Percentiles rank a stretch among this genome's conserved stretches.
Conservation (phyloP, 2,329 filamentous ascomycete genomes). For the Lachnellula arida region DNA sequence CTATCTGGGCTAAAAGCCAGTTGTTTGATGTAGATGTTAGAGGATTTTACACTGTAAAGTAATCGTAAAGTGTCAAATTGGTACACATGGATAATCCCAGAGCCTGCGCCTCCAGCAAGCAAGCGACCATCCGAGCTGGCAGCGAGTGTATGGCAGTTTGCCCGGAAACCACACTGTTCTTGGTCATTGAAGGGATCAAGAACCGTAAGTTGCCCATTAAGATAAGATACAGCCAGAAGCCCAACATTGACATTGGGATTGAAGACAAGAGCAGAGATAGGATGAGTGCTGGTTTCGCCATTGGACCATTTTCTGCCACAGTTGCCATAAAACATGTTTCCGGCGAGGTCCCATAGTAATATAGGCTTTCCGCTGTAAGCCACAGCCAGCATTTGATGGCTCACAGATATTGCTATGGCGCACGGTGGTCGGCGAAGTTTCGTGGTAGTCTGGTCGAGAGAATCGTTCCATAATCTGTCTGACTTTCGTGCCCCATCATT, state of each 20-base stretch:
- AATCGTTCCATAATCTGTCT: slow-evolving; percentile 24
- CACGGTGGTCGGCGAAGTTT: slow-evolving; percentile 18
- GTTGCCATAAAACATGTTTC: slow-evolving; percentile 30
- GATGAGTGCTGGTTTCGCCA: slow-evolving; percentile 30
- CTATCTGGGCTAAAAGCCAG: slow-evolving; percentile 33
- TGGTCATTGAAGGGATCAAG: slow-evolving; percentile 9
- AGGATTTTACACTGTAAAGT: slow-evolving; percentile 28
- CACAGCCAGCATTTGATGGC: slow-evolving; percentile 33
- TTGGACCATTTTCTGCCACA: slow-evolving; percentile 33
- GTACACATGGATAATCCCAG: slow-evolving; percentile 27
- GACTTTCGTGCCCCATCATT: slow-evolving; percentile 13
- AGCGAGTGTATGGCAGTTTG: slow-evolving; percentile 16
- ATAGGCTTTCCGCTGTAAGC: slow-evolving; percentile 32
- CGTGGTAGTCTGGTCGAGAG: slow-evolving; percentile 3
- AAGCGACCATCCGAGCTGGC: slow-evolving; percentile 25
- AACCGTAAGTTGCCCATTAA: slow-evolving; percentile 16
- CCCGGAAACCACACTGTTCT: neutral
- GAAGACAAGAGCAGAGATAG: slow-evolving; percentile 32
- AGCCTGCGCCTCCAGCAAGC: slow-evolving; percentile 23
- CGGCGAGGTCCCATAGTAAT: slow-evolving; percentile 34
- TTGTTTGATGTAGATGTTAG: neutral
- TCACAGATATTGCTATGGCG: slow-evolving; percentile 28
- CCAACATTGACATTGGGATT: slow-evolving; percentile 11
- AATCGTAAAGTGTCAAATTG: slow-evolving; percentile 28
- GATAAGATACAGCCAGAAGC: slow-evolving; percentile 15